Conservation (phyloP, 352 stramenopile species). For the Pelagophyceae sp. region DNA sequence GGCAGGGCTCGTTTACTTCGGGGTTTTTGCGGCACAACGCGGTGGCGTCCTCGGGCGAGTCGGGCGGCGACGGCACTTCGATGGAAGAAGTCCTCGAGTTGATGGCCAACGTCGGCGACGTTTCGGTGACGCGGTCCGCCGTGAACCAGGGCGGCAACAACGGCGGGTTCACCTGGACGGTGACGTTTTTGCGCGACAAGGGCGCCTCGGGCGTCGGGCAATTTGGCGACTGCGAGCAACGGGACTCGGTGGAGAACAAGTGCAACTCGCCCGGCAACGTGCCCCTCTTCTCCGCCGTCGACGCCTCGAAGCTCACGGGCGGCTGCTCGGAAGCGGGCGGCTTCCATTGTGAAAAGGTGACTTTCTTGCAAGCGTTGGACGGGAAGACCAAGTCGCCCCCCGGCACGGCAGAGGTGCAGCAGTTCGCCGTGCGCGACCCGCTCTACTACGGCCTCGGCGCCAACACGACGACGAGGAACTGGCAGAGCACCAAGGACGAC, state of each 20-base stretch:
- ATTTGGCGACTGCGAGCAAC: slow-evolving; percentile 51
- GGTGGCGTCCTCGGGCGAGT: slow-evolving; percentile 68
- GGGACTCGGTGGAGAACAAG: slow-evolving; percentile 46
- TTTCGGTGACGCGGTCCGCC: slow-evolving; percentile 68
- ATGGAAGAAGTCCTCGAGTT: slow-evolving; percentile 87
- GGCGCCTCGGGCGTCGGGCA: slow-evolving; percentile 39
- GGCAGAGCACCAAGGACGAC: neutral
- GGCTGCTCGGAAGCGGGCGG: slow-evolving; percentile 35
- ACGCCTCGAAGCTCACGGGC: slow-evolving; percentile 36
- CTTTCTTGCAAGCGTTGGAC: slow-evolving; percentile 39
- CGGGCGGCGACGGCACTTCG: slow-evolving; percentile 73
- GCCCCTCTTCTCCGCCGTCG: slow-evolving; percentile 56
- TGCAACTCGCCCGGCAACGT: slow-evolving; percentile 87
- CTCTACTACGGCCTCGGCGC: slow-evolving; percentile 37
- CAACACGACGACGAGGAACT: neutral
- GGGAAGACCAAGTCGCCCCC: slow-evolving; percentile 33
- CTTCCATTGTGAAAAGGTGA: slow-evolving; percentile 37
- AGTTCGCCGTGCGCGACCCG: slow-evolving; percentile 40
- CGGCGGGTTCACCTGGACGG: slow-evolving; percentile 83
- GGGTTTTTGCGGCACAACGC: slow-evolving; percentile 80
- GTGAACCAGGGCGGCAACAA: slow-evolving; percentile 63
- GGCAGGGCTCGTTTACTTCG: slow-evolving; percentile 54
- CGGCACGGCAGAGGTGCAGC: slow-evolving; percentile 38
- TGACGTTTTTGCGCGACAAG: slow-evolving; percentile 85
- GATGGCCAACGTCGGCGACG: slow-evolving; percentile 84